A percentile compares a stretch with the other conserved stretches of the same genome.
Evolutionary conservation across 1,284 basidiomycete species (phyloP).

Genomic region (Retiboletus flavoniger): DNA sequence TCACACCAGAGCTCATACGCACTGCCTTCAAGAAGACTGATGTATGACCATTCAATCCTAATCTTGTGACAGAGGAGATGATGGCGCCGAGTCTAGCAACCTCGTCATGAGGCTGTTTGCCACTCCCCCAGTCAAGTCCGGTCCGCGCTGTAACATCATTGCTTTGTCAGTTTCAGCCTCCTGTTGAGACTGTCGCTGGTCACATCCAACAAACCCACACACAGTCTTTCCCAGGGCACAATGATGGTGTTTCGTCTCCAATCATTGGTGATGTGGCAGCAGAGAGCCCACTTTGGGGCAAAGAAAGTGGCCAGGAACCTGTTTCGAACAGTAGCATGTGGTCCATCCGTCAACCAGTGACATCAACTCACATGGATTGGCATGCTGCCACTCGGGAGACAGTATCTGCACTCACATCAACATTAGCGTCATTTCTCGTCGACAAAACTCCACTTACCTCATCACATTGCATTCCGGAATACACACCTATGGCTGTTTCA

Average conservation of each 20-base stretch:
- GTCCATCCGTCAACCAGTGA: not conserved
- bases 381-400: not conserved
- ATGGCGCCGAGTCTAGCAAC: conserved; percentile 1
- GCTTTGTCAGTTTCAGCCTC: not conserved
- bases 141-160: not conserved
- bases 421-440: conserved; percentile 3
- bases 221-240: too few relatives aligned
- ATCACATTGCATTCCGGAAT: not conserved
- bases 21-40: not conserved
- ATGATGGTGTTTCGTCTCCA: too few relatives aligned
- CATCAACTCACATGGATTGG: not conserved
- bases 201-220: too few relatives aligned
- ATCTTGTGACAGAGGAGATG: not conserved
- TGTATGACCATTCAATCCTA: conserved; percentile 6
- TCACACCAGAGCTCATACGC: not conserved
- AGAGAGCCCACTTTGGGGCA: too few relatives aligned
- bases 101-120: not conserved
- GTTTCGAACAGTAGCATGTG: not conserved
- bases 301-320: too few relatives aligned
- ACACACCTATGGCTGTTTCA: not conserved
- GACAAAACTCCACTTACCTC: not conserved
- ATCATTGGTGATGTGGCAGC: too few relatives aligned
- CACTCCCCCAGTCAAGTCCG: not conserved
- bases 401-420: not conserved
- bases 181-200: too few relatives aligned